Evolutionary conservation across 2,329 filamentous ascomycete species (phyloP), one percentile per base, ranked within the genome.

Genomic region (Aspergillus brunneoviolaceus): DNA sequence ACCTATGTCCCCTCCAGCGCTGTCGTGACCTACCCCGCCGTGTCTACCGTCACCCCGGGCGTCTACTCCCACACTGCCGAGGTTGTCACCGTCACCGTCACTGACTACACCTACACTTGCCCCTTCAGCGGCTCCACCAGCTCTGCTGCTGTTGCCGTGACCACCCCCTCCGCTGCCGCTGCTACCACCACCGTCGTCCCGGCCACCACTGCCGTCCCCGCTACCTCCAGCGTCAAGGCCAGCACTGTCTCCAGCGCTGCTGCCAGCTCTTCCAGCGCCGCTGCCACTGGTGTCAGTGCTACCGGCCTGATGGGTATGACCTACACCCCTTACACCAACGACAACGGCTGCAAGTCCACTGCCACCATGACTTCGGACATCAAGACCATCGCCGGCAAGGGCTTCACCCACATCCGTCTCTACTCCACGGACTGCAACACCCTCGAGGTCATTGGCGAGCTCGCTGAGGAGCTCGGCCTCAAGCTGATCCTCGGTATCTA

Each of bases 351-450:
- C 87, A 91, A 90, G 86, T 71, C 73, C 61, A 77, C 82, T 63
- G 63, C 64, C n/a, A 75, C 84, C 51, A 85, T 94, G 60, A 73
- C 81, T 62, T 57, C 69, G 25, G 89, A 93, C 66, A 82, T 94
- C 66, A 74, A 77, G 45, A 67, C 76, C 61, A 89, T 94, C 72
- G 84, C 87, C 71, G 53, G 69, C 56, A 84, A 85, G 65, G 90
- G 89, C 61, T 92, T 93, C 85, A 78, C 78, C 65, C 81, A 84
- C 53, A 76, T 94, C 74, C 93, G 94, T 76, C 82, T 95, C 74
- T 98, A 98, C 87, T 91, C 89, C 65, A 93, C 92, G 68, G 93
- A 97, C 85, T 98, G 94, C 84, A 83, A 85, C 78, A 89, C 89
- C 58, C 89, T 96, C 62, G 79, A 87, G 74, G 88, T 85, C 77